Evolutionary conservation across 306 rosid genomes (phyloP), one percentile per base, ranked within the genome.

Genomic region (Dalbergia oliveri): DNA sequence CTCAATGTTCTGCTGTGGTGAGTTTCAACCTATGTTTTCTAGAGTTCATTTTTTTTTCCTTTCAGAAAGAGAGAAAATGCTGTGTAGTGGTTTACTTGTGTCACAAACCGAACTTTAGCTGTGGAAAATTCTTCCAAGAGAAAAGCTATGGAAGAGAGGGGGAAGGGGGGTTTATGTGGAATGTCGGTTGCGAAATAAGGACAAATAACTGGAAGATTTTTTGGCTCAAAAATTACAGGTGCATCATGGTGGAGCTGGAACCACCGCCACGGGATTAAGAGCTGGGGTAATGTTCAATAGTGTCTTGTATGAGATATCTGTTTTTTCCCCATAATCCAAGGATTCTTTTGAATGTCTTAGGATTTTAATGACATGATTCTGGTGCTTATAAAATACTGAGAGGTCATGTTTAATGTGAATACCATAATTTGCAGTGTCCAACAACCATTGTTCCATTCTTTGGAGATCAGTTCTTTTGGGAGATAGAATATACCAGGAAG

Each of bases 161-260:
- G 53, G 34, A 53, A 9, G 31, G 31, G 66, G 62, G 31, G 37
- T 19, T 67, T 59, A 14, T 44, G 9, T 69, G 21, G 49, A 43
- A 53, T 66, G 61, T 50, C 13, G 6, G 59, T 58, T 49, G 9
- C 41, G 49, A 50, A 51, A 34, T 61, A 19, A 33, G 9, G 50
- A 43, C n/a, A 74, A 31, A 47, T 84, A 45, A 80, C 76, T 69
- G 11, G 61, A 69, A 79, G 41, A 61, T 69, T 31, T 53, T 54
- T 68, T 62, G 78, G 59, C 56, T 12, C 19, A 75, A 35, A 35
- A 72, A 49, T 68, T 89, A 92, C 92, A 93, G 99, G 97, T 95
- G 75, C 99, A 95, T 88, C 99, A 95, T 47, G 99, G 99, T 34
- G 99, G 99, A 75, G 98, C 99, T 23, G 99, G 99, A 76, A 95